These are phyloP conservation scores for Serendipita indica DNA, from an alignment of 768 basidiomycete genomes.

Conservation along the genomic window DNA sequence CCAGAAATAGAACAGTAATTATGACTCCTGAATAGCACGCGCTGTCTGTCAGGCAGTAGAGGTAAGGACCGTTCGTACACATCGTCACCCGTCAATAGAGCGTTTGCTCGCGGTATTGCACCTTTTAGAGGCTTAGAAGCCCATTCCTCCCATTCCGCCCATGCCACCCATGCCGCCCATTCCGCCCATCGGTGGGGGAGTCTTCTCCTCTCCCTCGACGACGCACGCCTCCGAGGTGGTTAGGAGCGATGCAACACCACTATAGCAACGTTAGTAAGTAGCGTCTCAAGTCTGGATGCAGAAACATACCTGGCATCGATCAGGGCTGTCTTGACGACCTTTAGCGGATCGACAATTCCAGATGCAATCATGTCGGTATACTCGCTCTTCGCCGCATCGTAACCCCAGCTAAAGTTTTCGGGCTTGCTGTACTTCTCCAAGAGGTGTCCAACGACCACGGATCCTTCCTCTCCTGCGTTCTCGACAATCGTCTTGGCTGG, in stretches of 20 bases:
- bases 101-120: background rate
- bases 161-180: constrained; percentile 35
- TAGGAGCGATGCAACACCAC: constrained; percentile 83
- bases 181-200: constrained; percentile 37
- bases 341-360: constrained; percentile 91
- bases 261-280: constrained; percentile 13
- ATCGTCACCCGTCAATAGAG: background rate
- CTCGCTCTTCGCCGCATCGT: constrained; percentile 83
- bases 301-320: constrained; percentile 48
- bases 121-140: constrained; percentile 10
- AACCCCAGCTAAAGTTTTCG: constrained; percentile 77
- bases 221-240: constrained; percentile 88
- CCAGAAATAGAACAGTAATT: background rate
- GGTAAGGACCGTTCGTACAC: background rate
- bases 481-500: constrained; percentile 79
- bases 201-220: constrained; percentile 73
- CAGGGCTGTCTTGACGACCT: constrained; percentile 87
- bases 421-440: constrained; percentile 47
- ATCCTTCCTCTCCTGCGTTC: constrained; percentile 90
- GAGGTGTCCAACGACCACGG: constrained; percentile 83
- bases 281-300: background rate
- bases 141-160: constrained; percentile 37
- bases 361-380: constrained; percentile 89
- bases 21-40: too few species aligned
- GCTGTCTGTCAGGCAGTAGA: too few species aligned